These are phyloP conservation scores for Mallotus nudiflorus DNA, from an alignment of 345 rosid species.

Conservation along the genomic window DNA sequence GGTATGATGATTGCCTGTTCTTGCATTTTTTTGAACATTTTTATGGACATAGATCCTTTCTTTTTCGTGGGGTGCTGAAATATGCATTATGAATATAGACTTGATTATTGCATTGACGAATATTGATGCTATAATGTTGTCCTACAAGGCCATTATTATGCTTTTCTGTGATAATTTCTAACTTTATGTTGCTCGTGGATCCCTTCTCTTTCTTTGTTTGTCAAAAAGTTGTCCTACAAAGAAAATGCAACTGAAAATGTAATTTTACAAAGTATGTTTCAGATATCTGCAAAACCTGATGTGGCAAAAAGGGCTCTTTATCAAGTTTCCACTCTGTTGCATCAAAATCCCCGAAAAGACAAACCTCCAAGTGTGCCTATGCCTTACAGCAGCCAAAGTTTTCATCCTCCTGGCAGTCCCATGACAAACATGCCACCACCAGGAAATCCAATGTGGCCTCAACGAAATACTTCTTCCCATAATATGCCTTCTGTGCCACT, in stretches of 20 bases:
- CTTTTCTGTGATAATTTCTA: neutral
- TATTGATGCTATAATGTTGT: neutral
- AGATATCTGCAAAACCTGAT: constrained; percentile 57
- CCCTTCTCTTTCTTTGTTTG: neutral
- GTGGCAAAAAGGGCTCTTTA: constrained; percentile 54
- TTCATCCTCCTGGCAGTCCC: constrained; percentile 34
- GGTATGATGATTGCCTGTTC: neutral
- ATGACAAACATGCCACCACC: constrained; percentile 31
- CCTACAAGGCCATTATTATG: neutral
- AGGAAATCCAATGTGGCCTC: constrained; percentile 38
- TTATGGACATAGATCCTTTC: constrained; percentile 1
- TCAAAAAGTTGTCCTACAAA: neutral
- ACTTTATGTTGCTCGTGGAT: constrained; percentile 7
- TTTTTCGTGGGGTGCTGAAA: neutral
- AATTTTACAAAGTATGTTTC: constrained; percentile 33
- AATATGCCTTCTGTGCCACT: constrained; percentile 36
- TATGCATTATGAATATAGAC: neutral
- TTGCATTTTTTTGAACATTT: neutral
- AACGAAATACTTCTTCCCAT: constrained; percentile 28
- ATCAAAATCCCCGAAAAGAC: constrained; percentile 56
- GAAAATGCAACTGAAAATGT: constrained; percentile 7
- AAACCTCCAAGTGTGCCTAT: constrained; percentile 37
- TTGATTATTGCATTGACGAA: neutral
- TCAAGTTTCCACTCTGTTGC: constrained; percentile 53
- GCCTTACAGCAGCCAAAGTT: constrained; percentile 35